phyloP scores from a whole-genome alignment of 1,139 yeast species.

The Taphrina populina region DNA sequence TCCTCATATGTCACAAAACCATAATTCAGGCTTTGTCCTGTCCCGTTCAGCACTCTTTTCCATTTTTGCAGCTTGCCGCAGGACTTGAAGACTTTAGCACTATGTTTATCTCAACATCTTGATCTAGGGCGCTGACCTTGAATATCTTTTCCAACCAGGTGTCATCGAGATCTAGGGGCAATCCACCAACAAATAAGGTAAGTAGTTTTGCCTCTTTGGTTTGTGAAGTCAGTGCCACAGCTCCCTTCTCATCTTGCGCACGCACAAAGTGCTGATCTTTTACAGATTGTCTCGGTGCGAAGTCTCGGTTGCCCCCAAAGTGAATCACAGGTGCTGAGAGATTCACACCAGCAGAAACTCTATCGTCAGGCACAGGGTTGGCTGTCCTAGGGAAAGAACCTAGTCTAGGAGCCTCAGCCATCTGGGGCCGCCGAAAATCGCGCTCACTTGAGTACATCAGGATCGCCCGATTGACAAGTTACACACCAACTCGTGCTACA shows the following conservation, averaged over 20 bases:
- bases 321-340: conserved; percentile 35
- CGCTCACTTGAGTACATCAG: too few relatives aligned
- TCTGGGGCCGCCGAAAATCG: too few relatives aligned
- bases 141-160: conserved; percentile 41
- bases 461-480: too few relatives aligned
- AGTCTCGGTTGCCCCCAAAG: conserved; percentile 31
- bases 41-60: conserved; percentile 39
- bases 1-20: conserved; percentile 40
- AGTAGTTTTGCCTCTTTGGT: conserved; percentile 43
- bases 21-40: conserved; percentile 36
- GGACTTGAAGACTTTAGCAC: too few relatives aligned
- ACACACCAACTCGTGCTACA: too few relatives aligned
- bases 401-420: too few relatives aligned
- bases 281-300: conserved; percentile 14
- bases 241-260: conserved; percentile 7
- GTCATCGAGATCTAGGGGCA: conserved; percentile 44
- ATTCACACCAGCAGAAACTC: conserved; percentile 9
- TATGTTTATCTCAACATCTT: conserved; percentile 39
- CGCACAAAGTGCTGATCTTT: conserved; percentile 15
- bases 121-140: conserved; percentile 20
- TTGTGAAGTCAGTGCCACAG: conserved; percentile 35
- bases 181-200: conserved; percentile 43
- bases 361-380: too few relatives aligned
- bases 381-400: too few relatives aligned
- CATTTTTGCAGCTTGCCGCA: conserved; percentile 39